Evolutionary conservation across 2,329 filamentous ascomycete genomes (phyloP).

Genomic region (Plectosphaerella cucumerina): DNA sequence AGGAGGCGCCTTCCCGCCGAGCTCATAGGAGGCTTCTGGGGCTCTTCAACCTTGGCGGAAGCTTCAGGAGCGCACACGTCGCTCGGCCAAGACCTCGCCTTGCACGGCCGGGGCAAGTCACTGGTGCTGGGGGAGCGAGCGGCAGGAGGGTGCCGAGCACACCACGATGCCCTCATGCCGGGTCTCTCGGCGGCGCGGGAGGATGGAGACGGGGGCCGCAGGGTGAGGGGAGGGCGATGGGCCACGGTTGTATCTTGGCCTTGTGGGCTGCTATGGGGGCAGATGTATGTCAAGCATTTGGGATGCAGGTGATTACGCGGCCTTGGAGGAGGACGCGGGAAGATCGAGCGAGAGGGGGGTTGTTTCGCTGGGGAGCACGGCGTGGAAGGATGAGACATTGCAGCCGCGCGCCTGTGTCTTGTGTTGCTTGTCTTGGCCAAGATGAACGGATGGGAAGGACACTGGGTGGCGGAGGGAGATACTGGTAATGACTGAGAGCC

Average conservation of each 20-base stretch:
- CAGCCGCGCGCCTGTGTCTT: too few species aligned
- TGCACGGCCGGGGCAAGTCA: neutral
- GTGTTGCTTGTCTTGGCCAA: neutral
- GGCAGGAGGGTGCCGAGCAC: neutral
- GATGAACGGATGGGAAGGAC: neutral
- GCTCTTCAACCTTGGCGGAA: neutral
- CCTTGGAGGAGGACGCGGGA: neutral
- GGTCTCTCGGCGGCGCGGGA: neutral
- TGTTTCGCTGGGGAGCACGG: too few species aligned
- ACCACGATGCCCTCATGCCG: neutral
- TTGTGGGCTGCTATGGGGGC: neutral
- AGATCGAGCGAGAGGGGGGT: neutral
- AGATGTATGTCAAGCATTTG: neutral
- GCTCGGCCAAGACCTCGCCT: neutral
- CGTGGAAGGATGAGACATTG: too few species aligned
- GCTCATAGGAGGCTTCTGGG: neutral
- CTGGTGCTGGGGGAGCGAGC: too few species aligned
- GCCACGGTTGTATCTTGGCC: neutral
- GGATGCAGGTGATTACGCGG: conserved; percentile 3
- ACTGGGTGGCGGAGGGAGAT: neutral
- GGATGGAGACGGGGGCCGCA: neutral
- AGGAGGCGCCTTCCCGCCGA: neutral
- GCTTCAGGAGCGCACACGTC: conserved; percentile 1
- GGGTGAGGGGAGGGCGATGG: neutral
- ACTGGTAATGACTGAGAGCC: too few species aligned